Conservation (phyloP, 768 basidiomycete genomes). For the Kwoniella sp. region DNA sequence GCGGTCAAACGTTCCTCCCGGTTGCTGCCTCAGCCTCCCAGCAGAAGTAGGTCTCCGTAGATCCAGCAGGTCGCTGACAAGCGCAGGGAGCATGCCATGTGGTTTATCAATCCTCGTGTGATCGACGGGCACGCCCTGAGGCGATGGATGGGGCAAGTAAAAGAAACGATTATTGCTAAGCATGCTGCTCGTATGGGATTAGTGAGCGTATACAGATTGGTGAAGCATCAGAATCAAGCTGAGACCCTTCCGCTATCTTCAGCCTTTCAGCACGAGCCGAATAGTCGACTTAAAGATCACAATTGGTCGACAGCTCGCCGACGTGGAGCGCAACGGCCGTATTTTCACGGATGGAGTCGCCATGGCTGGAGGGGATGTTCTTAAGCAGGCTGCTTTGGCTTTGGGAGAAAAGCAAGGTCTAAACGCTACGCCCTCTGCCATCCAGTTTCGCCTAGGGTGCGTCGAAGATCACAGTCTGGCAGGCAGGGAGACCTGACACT, state of each 20-base stretch:
- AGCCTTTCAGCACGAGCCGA: conserved; percentile 47
- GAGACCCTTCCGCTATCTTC: neutral
- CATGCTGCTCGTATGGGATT: conserved; percentile 46
- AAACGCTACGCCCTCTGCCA: conserved; percentile 40
- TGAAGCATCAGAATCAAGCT: neutral
- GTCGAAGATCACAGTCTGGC: conserved; percentile 5
- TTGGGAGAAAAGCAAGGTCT: conserved; percentile 33
- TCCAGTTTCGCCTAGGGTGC: conserved; percentile 47
- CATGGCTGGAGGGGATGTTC: conserved; percentile 36
- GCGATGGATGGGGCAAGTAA: conserved; percentile 45
- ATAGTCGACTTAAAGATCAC: conserved; percentile 36
- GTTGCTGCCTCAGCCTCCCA: conserved; percentile 48
- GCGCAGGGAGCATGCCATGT: conserved; percentile 45
- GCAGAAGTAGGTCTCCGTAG: conserved; percentile 33
- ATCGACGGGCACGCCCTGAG: conserved; percentile 34
- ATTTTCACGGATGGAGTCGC: conserved; percentile 49
- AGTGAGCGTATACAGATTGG: conserved; percentile 16
- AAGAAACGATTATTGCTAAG: conserved; percentile 46
- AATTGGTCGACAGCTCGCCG: conserved; percentile 18
- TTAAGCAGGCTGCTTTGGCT: conserved; percentile 34
- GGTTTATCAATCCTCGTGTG: conserved; percentile 40
- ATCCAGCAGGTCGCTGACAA: neutral
- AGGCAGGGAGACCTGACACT: neutral
- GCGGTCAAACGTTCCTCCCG: conserved; percentile 37
- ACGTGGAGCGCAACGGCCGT: conserved; percentile 33